phyloP scores from a whole-genome alignment of 371 early-diverging fungal genomes.

The Synchytrium microbalum region DNA sequence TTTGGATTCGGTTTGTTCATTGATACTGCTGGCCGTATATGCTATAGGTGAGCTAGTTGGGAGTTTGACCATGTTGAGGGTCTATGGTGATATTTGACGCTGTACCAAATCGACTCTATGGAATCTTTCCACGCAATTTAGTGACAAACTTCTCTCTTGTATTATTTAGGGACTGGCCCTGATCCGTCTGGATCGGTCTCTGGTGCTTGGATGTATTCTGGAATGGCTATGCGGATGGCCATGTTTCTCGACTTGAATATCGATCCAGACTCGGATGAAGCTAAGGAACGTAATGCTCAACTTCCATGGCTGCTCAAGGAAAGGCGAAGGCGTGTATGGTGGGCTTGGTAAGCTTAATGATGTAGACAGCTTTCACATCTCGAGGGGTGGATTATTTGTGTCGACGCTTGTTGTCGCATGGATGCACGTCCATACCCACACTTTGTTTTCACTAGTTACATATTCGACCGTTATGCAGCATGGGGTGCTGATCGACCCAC shows the following conservation, averaged over 20 bases:
- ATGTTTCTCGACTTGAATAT: conserved; percentile 22
- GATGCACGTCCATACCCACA: no score
- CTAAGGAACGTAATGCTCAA: background rate
- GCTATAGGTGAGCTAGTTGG: conserved; percentile 10
- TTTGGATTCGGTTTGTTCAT: conserved; percentile 8
- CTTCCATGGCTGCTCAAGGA: conserved; percentile 14
- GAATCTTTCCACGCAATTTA: no score
- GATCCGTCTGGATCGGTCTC: conserved; percentile 4
- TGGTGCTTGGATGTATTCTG: conserved; percentile 25
- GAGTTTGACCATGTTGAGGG: no score
- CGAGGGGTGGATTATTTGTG: no score
- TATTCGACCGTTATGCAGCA: conserved; percentile 1
- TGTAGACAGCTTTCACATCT: no score
- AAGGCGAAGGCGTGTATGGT: conserved; percentile 16
- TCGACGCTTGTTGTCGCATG: no score
- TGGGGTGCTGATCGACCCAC: conserved; percentile 1
- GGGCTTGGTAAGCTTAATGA: conserved; percentile 4
- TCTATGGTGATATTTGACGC: no score
- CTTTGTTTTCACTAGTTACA: background rate
- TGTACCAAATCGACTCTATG: no score
- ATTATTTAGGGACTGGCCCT: background rate
- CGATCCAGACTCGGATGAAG: conserved; percentile 17
- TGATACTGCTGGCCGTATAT: conserved; percentile 15
- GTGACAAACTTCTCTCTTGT: no score
- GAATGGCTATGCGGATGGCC: conserved; percentile 27